A percentile compares a stretch with the other conserved stretches of the same genome.
phyloP scores from a whole-genome alignment of 2,329 filamentous ascomycete species.

The Neopestalotiopsis rosae region DNA sequence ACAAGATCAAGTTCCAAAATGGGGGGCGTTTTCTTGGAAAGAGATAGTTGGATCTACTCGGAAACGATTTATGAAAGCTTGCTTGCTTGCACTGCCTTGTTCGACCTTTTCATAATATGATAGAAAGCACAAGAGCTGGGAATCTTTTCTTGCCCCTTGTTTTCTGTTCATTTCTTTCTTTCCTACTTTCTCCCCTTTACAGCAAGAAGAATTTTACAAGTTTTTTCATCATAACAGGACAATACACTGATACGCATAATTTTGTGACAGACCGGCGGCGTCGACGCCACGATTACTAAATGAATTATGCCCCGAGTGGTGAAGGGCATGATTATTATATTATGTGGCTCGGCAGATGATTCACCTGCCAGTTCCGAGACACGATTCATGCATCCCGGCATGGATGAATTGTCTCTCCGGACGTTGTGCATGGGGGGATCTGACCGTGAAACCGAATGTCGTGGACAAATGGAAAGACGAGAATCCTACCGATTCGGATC shows the following conservation, averaged over 20 bases:
- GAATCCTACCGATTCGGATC: neutral
- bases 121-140: conserved; percentile 27
- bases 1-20: neutral
- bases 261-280: conserved; percentile 47
- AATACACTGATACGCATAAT: conserved; percentile 44
- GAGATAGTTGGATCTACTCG: conserved; percentile 18
- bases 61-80: neutral
- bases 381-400: neutral
- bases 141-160: conserved; percentile 19
- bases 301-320: neutral
- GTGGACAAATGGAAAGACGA: neutral
- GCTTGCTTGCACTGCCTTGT: conserved; percentile 21
- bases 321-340: neutral
- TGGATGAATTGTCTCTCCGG: neutral
- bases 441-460: neutral
- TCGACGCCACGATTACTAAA: conserved; percentile 37
- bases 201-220: conserved; percentile 23
- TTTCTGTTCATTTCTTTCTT: conserved; percentile 22
- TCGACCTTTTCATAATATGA: conserved; percentile 22
- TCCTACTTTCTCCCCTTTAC: conserved; percentile 28
- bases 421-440: neutral
- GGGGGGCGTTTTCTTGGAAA: conserved; percentile 18
- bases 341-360: neutral
- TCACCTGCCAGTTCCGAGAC: neutral
- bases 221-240: conserved; percentile 27